These are phyloP conservation scores for Hawksworthiomyces lignivorus DNA, from an alignment of 2,329 filamentous ascomycete species.

Conservation along the genomic window DNA sequence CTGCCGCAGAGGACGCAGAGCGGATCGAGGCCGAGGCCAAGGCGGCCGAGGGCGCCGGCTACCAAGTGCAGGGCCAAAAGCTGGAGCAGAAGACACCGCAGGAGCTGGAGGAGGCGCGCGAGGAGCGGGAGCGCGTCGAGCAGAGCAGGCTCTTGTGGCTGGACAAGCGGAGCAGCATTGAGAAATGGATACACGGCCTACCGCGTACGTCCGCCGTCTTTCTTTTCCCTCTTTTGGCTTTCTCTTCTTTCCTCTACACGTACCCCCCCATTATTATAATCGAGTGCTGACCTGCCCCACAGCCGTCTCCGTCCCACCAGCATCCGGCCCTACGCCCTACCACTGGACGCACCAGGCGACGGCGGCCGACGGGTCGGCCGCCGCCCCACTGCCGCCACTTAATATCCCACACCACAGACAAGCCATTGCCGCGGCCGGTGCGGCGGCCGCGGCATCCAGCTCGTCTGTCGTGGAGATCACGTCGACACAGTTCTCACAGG, in stretches of 20 bases:
- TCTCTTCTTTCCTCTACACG: not conserved
- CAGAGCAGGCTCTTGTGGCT: slow-evolving; percentile 11
- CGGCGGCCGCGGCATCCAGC: not conserved
- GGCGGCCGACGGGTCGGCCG: too few relatives aligned
- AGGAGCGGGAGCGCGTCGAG: slow-evolving; percentile 4
- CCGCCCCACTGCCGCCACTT: not conserved
- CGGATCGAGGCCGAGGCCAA: not conserved
- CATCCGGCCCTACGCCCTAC: too few relatives aligned
- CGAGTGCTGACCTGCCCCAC: too few relatives aligned
- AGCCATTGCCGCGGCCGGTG: too few relatives aligned
- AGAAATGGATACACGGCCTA: slow-evolving; percentile 1
- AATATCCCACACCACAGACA: too few relatives aligned
- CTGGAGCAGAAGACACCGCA: not conserved
- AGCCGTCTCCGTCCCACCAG: too few relatives aligned
- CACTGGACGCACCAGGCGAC: too few relatives aligned
- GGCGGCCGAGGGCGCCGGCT: not conserved
- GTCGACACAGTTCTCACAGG: slow-evolving; percentile 7
- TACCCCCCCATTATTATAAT: too few relatives aligned
- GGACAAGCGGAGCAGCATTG: slow-evolving; percentile 4
- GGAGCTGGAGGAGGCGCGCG: slow-evolving; percentile 1
- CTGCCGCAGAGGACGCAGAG: not conserved
- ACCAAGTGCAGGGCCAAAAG: not conserved
- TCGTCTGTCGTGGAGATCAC: slow-evolving; percentile 13
- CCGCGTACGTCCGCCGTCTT: not conserved
- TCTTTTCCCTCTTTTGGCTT: not conserved